Conservation (phyloP, 148 eudicot species). For the Limonium bicolor region DNA sequence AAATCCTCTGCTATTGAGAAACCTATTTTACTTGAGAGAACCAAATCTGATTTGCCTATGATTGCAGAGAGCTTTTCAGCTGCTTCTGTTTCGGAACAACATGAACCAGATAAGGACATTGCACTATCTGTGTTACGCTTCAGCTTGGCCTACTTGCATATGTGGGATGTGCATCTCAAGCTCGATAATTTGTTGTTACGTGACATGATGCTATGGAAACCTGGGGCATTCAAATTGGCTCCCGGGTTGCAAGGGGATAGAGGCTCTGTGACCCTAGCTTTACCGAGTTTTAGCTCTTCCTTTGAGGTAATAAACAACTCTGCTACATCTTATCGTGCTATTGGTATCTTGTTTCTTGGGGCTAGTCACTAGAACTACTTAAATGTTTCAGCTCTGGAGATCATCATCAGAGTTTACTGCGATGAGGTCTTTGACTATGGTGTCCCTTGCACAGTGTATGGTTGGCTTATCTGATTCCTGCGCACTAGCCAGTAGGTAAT, state of each 20-base stretch:
- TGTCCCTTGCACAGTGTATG: conserved; percentile 81
- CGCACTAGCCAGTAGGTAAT: conserved; percentile 77
- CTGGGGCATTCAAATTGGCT: conserved; percentile 40
- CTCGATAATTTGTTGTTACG: conserved; percentile 53
- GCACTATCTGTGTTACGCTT: conserved; percentile 48
- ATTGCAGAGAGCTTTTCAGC: no score
- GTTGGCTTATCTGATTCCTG: conserved; percentile 61
- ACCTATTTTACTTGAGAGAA: no score
- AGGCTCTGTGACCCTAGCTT: conserved; percentile 81
- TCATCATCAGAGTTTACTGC: conserved; percentile 94
- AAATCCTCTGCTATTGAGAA: conserved; percentile 12
- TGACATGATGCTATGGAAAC: conserved; percentile 68
- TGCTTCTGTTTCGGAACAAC: no score
- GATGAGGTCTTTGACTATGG: conserved; percentile 73
- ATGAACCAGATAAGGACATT: conserved; percentile 16
- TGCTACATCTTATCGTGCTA: conserved; percentile 11
- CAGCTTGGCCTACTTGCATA: conserved; percentile 75
- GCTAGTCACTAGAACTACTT: conserved; percentile 11
- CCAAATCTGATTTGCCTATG: no score
- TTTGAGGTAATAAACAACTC: conserved; percentile 54
- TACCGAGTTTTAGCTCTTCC: conserved; percentile 50
- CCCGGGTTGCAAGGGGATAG: conserved; percentile 87
- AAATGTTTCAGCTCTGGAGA: conserved; percentile 86
- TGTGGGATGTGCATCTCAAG: conserved; percentile 70
- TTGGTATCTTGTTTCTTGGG: conserved; percentile 2